Evolutionary conservation across 257 asterid genomes (phyloP).

Genomic region (Thymus quinquecostatus): DNA sequence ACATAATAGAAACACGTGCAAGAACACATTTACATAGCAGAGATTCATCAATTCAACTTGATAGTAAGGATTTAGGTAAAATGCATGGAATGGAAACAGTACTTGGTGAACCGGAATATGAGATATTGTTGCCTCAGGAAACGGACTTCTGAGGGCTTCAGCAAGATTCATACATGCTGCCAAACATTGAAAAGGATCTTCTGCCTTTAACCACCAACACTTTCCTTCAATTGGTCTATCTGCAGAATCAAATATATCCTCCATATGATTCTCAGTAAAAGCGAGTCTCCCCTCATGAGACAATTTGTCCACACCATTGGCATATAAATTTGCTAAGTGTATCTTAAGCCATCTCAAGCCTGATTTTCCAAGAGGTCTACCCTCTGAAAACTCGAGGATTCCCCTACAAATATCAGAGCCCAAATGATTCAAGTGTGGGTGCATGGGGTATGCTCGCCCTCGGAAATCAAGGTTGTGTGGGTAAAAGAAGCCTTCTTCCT

Average conservation of each 20-base stretch:
- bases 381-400: constrained; percentile 82
- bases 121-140: constrained; percentile 67
- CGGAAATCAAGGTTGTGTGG: constrained; percentile 96
- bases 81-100: constrained; percentile 1
- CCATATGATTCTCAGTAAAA: constrained; percentile 69
- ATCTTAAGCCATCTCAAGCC: constrained; percentile 75
- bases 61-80: too few relatives aligned
- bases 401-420: constrained; percentile 97
- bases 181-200: constrained; percentile 93
- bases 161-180: constrained; percentile 73
- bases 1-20: too few relatives aligned
- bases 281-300: constrained; percentile 78
- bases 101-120: constrained; percentile 96
- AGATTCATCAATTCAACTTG: too few relatives aligned
- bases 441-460: constrained; percentile 99
- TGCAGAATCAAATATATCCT: constrained; percentile 48
- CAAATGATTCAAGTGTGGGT: constrained; percentile 93
- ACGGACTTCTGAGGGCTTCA: constrained; percentile 75
- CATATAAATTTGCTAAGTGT: constrained; percentile 86
- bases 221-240: constrained; percentile 91
- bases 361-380: constrained; percentile 83
- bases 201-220: constrained; percentile 92
- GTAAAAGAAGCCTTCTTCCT: constrained; percentile 84
- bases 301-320: constrained; percentile 85
- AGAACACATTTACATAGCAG: too few relatives aligned